phyloP scores from a whole-genome alignment of 2,329 filamentous ascomycete genomes.

The Phialophora chinensis region DNA sequence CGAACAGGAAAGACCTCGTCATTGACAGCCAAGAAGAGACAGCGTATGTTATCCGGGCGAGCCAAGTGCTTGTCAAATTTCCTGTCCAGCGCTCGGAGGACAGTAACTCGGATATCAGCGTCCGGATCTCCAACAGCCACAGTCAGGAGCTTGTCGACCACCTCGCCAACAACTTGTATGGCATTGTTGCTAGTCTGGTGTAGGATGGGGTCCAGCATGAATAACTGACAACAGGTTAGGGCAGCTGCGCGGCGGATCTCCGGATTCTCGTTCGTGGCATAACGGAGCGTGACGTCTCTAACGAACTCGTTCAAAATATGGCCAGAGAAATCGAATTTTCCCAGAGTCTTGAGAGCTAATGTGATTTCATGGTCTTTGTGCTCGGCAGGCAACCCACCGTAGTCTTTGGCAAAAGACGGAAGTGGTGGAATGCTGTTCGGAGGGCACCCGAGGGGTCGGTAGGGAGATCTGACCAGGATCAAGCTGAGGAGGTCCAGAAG shows the following conservation, averaged over 20 bases:
- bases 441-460: slow-evolving; percentile 89
- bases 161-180: slow-evolving; percentile 94
- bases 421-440: slow-evolving; percentile 82
- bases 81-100: slow-evolving; percentile 85
- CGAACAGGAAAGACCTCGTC: slow-evolving; percentile 92
- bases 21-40: slow-evolving; percentile 91
- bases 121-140: slow-evolving; percentile 93
- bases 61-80: slow-evolving; percentile 97
- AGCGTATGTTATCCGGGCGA: slow-evolving; percentile 95
- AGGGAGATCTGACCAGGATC: slow-evolving; percentile 89
- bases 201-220: slow-evolving; percentile 94
- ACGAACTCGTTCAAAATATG: slow-evolving; percentile 98
- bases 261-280: slow-evolving; percentile 93
- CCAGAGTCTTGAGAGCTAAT: slow-evolving; percentile 88
- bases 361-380: slow-evolving; percentile 85
- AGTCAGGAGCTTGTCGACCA: slow-evolving; percentile 94
- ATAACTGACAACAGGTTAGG: slow-evolving; percentile 96
- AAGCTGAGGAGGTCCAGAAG: slow-evolving; percentile 93
- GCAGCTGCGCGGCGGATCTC: slow-evolving; percentile 94
- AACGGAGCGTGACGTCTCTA: slow-evolving; percentile 95
- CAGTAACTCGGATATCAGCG: slow-evolving; percentile 83
- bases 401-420: slow-evolving; percentile 84
- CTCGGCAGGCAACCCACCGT: slow-evolving; percentile 81
- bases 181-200: slow-evolving; percentile 97
- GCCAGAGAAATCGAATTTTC: slow-evolving; percentile 93